A percentile compares a stretch with the other conserved stretches of the same genome.
Evolutionary conservation across 2,329 filamentous ascomycete genomes (phyloP).

Genomic region (Lachnellula willkommii): DNA sequence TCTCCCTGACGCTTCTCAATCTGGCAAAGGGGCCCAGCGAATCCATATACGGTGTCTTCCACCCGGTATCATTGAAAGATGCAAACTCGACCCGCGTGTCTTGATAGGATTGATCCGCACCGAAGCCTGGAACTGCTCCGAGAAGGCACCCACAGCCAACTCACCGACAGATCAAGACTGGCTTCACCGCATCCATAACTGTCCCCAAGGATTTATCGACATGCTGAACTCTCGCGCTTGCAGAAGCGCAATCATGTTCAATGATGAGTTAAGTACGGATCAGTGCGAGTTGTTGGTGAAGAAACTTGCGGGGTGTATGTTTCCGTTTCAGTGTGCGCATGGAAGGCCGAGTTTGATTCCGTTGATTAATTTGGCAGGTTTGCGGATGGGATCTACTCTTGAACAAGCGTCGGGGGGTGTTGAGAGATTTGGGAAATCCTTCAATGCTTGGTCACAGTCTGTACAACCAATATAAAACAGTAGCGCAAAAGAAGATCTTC

Average conservation of each 20-base stretch:
- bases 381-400: not conserved
- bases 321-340: constrained; percentile 82
- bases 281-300: constrained; percentile 56
- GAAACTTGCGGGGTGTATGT: constrained; percentile 56
- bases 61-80: constrained; percentile 68
- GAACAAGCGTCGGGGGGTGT: not conserved
- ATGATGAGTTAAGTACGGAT: constrained; percentile 55
- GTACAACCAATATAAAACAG: not conserved
- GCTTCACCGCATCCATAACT: constrained; percentile 59
- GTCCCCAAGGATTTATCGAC: constrained; percentile 71
- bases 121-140: constrained; percentile 61
- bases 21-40: not conserved
- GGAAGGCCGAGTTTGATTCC: constrained; percentile 64
- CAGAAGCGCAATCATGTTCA: constrained; percentile 81
- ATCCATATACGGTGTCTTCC: constrained; percentile 59
- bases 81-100: constrained; percentile 64
- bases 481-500: too few species aligned
- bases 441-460: not conserved
- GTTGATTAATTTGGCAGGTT: constrained; percentile 45
- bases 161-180: constrained; percentile 37
- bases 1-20: not conserved
- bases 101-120: constrained; percentile 68
- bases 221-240: constrained; percentile 72
- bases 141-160: not conserved
- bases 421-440: not conserved